phyloP scores from a whole-genome alignment of 176 grass and related monocot species.

The Otatea glauca region DNA sequence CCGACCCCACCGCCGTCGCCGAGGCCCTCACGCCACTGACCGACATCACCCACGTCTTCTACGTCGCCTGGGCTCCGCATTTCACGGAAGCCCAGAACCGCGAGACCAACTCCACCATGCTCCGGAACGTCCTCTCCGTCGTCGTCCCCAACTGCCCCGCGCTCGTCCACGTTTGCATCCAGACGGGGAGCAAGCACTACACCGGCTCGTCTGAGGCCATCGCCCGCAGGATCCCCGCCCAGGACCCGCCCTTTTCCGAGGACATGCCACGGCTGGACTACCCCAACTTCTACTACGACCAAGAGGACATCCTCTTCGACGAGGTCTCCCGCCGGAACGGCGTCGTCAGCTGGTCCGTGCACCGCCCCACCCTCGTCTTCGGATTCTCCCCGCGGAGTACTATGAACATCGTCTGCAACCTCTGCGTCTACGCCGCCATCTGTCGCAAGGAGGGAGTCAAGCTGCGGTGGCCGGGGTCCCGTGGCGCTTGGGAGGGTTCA shows the following conservation, averaged over 20 bases:
- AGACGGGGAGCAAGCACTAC: conserved; percentile 69
- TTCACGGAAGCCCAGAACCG: conserved; percentile 42
- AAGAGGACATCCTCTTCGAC: conserved; percentile 58
- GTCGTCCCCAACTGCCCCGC: conserved; percentile 43
- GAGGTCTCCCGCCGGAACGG: conserved; percentile 36
- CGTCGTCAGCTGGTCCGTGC: conserved; percentile 58
- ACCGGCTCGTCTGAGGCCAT: conserved; percentile 36
- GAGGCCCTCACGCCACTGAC: conserved; percentile 44
- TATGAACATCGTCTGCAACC: conserved; percentile 67
- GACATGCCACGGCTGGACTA: conserved; percentile 44
- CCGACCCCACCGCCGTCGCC: conserved; percentile 38
- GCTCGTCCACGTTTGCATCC: conserved; percentile 68
- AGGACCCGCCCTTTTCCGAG: conserved; percentile 53
- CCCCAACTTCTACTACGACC: conserved; percentile 42
- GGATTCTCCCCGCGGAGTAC: conserved; percentile 68
- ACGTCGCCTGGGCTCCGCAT: conserved; percentile 26
- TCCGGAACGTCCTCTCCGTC: conserved; percentile 62
- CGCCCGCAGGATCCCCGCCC: background rate
- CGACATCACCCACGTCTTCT: too few species aligned
- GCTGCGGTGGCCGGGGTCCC: conserved; percentile 59
- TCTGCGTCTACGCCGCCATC: conserved; percentile 76
- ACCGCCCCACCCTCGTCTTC: conserved; percentile 64
- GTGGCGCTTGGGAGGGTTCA: conserved; percentile 66
- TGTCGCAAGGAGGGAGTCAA: conserved; percentile 58
- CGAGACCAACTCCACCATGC: conserved; percentile 52